A percentile compares a stretch with the other conserved stretches of the same genome.
Conservation (phyloP, 2,329 filamentous ascomycete species). For the Metarhizium rileyi region DNA sequence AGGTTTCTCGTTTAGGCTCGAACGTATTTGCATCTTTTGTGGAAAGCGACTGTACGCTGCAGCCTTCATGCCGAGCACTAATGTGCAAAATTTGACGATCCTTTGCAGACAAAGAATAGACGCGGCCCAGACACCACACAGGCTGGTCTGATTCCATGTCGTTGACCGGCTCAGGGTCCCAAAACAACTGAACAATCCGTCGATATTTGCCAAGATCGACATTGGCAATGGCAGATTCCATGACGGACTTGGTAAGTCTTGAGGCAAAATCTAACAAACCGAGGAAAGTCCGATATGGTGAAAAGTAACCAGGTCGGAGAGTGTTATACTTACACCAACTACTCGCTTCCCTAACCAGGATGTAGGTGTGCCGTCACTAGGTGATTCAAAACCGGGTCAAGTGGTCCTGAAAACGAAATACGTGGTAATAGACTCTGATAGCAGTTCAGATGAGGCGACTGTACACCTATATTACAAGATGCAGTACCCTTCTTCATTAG, state of each 20-base stretch:
- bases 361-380: not conserved
- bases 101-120: conserved; percentile 33
- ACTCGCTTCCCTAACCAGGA: not conserved
- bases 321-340: not conserved
- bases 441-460: not conserved
- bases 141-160: conserved; percentile 56
- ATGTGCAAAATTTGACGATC: not conserved
- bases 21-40: not conserved
- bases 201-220: conserved; percentile 68
- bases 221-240: conserved; percentile 35
- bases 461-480: not conserved
- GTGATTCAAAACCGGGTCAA: not conserved
- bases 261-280: not conserved
- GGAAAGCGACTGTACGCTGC: not conserved
- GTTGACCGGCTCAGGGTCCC: conserved; percentile 83
- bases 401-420: not conserved
- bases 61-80: not conserved
- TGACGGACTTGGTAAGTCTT: conserved; percentile 9
- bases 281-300: not conserved
- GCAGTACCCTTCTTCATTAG: not conserved
- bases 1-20: not conserved
- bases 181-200: conserved; percentile 81
- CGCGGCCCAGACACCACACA: conserved; percentile 71
- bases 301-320: not conserved
- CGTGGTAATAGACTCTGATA: not conserved